Evolutionary conservation across 2,329 filamentous ascomycete species (phyloP), one percentile per base, ranked within the genome.

Genomic region (Fusarium annulatum): DNA sequence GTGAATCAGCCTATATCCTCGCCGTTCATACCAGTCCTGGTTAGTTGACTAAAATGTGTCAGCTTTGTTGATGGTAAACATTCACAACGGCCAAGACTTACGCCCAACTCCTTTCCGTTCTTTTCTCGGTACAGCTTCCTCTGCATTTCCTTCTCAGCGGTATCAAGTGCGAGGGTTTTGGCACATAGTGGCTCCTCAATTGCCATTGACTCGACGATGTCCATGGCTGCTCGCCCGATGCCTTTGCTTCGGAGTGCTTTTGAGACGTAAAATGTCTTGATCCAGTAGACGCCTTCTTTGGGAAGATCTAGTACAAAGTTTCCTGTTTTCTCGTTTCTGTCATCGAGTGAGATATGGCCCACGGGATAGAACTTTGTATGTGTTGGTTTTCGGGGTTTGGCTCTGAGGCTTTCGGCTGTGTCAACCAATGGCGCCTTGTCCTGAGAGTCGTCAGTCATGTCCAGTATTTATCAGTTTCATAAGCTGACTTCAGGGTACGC

Each of bases 221-320:
- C 78, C 79, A 81, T 81, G 0, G 79, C 78, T 10, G 76, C 78
- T 3, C 79, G 43, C 0, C 79, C 79, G 2, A 81, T 59, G 5
- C 79, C 79, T 12, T 71, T 63, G 38, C 73, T 72, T n/a, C 69
- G 77, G 5, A 81, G 53, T 11, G 73, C 73, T 9, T 69, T 49
- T 0, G 78, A 73, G 2, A 81, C 74, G 33, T 78, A 81, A 11
- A 81, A 76, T 0, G 71, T 79, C 48, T 80, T 81, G 43, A 81
- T 80, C 79, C 79, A 81, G 52, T 76, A 80, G 11, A 78, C 42
- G 7, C 55, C 58, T 2, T 75, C 63, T 1, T 48, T 30, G 0
- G 78, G 76, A 7, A 80, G 59, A 3, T 78, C 68, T 0, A 81
- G 55, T 0, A 53, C n/a, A 7, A 79, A 63, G 2, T 57, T 39